phyloP scores from a whole-genome alignment of 441 rosid genomes.

The Adansonia grandidieri region DNA sequence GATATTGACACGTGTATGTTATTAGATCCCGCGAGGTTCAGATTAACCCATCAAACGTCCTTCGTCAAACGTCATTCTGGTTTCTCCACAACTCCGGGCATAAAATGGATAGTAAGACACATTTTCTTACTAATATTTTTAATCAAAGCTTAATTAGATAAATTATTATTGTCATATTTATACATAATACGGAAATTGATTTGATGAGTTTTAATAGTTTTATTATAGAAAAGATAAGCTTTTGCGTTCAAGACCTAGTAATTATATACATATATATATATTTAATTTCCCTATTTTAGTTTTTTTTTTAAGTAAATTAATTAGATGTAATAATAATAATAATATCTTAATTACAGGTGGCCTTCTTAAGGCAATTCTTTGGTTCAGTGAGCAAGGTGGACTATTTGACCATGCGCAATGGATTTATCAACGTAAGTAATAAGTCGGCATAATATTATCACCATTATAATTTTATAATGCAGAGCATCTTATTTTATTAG shows the following conservation, averaged over 20 bases:
- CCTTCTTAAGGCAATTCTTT: conserved; percentile 67
- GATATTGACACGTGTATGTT: neutral
- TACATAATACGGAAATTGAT: no score
- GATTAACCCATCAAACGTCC: conserved; percentile 61
- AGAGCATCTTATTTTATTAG: neutral
- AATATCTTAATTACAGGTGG: conserved; percentile 42
- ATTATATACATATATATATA: no score
- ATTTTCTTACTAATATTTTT: neutral
- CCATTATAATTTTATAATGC: no score
- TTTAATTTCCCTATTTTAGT: neutral
- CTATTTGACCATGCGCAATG: conserved; percentile 61
- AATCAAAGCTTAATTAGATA: neutral
- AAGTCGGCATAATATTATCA: neutral
- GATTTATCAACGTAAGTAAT: conserved; percentile 54
- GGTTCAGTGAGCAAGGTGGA: conserved; percentile 65
- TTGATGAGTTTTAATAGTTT: no score
- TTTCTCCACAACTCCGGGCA: conserved; percentile 39
- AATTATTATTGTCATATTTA: no score
- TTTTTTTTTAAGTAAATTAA: neutral
- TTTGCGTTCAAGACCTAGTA: no score
- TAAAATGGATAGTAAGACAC: conserved; percentile 55
- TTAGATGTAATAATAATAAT: neutral
- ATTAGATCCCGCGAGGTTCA: conserved; percentile 57
- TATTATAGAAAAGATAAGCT: no score
- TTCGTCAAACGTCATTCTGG: conserved; percentile 65